Evolutionary conservation across 768 basidiomycete species (phyloP).

Genomic region (Boletus eberwhitei): DNA sequence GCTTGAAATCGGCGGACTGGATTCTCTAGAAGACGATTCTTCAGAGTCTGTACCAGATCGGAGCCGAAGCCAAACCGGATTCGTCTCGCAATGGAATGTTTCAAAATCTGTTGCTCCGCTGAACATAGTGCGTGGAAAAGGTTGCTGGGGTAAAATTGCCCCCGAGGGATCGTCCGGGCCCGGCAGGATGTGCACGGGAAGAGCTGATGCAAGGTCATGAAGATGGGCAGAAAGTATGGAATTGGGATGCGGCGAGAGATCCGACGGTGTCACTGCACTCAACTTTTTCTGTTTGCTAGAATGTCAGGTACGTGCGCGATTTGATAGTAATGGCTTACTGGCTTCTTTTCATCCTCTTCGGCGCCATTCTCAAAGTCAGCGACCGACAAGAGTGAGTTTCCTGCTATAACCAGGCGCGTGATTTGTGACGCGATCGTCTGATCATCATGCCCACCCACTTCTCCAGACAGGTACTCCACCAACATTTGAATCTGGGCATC

Average conservation of each 20-base stretch:
- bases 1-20: slow-evolving; percentile 1
- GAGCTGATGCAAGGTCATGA: slow-evolving; percentile 66
- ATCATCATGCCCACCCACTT: slow-evolving; percentile 68
- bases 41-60: slow-evolving; percentile 41
- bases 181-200: slow-evolving; percentile 87
- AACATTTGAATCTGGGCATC: slow-evolving; percentile 82
- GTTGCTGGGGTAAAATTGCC: slow-evolving; percentile 88
- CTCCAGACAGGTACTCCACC: slow-evolving; percentile 86
- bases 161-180: slow-evolving; percentile 88
- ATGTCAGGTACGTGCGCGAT: slow-evolving; percentile 8
- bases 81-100: slow-evolving; percentile 77
- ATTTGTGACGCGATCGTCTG: slow-evolving; percentile 66
- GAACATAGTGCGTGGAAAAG: slow-evolving; percentile 90
- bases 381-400: slow-evolving; percentile 74
- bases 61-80: slow-evolving; percentile 82
- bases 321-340: slow-evolving; percentile 40
- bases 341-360: slow-evolving; percentile 48
- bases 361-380: slow-evolving; percentile 32
- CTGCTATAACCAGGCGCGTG: slow-evolving; percentile 83
- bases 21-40: slow-evolving; percentile 5
- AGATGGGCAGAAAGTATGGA: slow-evolving; percentile 65
- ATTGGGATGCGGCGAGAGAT: slow-evolving; percentile 76
- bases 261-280: slow-evolving; percentile 49
- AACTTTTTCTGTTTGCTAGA: slow-evolving; percentile 52
- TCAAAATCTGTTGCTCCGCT: slow-evolving; percentile 53